A percentile compares a stretch with the other conserved stretches of the same genome.
Evolutionary conservation across 2,329 filamentous ascomycete species (phyloP).

Genomic region (Sphaerostilbella broomeana): DNA sequence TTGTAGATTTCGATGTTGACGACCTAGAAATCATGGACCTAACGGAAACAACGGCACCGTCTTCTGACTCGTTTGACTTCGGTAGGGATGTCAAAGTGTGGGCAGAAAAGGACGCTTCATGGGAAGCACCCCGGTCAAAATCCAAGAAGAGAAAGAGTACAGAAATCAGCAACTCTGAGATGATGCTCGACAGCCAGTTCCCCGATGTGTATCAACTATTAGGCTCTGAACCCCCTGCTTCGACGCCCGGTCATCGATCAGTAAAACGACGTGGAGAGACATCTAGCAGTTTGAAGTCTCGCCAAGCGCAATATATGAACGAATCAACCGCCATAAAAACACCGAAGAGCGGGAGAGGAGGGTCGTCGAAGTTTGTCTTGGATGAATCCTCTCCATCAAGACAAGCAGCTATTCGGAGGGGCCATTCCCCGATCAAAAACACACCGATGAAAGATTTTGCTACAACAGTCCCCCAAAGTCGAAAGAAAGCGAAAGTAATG

Average conservation of each 20-base stretch:
- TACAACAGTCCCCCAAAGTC: constrained; percentile 6
- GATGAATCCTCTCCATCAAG: constrained; percentile 10
- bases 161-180: constrained; percentile 35
- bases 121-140: constrained; percentile 31
- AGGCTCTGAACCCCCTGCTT: constrained; percentile 33
- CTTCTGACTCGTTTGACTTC: constrained; percentile 30
- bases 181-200: constrained; percentile 39
- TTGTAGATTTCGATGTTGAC: constrained; percentile 30
- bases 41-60: constrained; percentile 30
- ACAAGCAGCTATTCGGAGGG: constrained; percentile 6
- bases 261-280: constrained; percentile 18
- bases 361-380: neutral
- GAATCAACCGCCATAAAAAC: constrained; percentile 8
- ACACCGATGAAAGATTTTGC: constrained; percentile 6
- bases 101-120: constrained; percentile 36
- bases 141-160: constrained; percentile 48
- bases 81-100: constrained; percentile 35
- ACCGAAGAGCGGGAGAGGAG: neutral
- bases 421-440: neutral
- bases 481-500: constrained; percentile 10
- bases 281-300: constrained; percentile 14
- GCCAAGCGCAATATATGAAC: constrained; percentile 16
- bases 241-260: constrained; percentile 27
- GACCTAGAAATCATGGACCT: constrained; percentile 35
- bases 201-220: constrained; percentile 48